phyloP scores from a whole-genome alignment of 2,329 filamentous ascomycete species.

The Neoarthrinium moseri region DNA sequence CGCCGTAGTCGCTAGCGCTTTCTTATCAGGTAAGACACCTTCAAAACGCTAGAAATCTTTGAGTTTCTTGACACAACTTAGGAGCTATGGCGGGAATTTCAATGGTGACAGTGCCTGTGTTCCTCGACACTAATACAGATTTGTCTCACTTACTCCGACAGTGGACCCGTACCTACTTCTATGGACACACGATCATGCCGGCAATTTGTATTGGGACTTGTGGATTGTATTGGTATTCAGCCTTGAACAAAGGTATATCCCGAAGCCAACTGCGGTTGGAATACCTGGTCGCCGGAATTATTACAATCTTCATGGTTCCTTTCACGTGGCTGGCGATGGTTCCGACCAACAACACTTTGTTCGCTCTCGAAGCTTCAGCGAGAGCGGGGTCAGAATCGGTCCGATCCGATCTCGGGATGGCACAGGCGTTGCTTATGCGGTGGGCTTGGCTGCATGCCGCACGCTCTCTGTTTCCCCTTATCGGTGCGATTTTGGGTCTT shows the following conservation, averaged over 20 bases:
- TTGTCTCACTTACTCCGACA: constrained; percentile 24
- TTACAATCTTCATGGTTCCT: constrained; percentile 31
- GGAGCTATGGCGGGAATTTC: constrained; percentile 19
- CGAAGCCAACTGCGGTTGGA: constrained; percentile 17
- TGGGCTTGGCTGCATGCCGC: constrained; percentile 26
- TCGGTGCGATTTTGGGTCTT: constrained; percentile 16
- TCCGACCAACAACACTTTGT: constrained; percentile 31
- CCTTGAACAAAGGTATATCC: constrained; percentile 14
- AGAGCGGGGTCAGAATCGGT: not conserved
- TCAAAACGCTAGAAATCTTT: too few species aligned
- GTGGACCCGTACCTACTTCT: constrained; percentile 32
- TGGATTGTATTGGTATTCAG: not conserved
- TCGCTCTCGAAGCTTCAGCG: constrained; percentile 16
- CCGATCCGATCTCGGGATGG: constrained; percentile 7
- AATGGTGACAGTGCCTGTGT: constrained; percentile 26
- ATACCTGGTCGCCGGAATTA: constrained; percentile 18
- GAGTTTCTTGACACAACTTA: too few species aligned
- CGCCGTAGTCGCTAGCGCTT: too few species aligned
- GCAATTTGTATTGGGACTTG: constrained; percentile 19
- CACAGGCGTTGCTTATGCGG: constrained; percentile 19
- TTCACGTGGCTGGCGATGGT: constrained; percentile 35
- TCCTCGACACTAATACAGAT: constrained; percentile 26
- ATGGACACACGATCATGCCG: constrained; percentile 28
- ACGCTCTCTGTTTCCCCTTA: constrained; percentile 18
- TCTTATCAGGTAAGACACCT: too few species aligned